Conservation (phyloP, 768 basidiomycete genomes). For the Tubosaeta brunneosetosa region DNA sequence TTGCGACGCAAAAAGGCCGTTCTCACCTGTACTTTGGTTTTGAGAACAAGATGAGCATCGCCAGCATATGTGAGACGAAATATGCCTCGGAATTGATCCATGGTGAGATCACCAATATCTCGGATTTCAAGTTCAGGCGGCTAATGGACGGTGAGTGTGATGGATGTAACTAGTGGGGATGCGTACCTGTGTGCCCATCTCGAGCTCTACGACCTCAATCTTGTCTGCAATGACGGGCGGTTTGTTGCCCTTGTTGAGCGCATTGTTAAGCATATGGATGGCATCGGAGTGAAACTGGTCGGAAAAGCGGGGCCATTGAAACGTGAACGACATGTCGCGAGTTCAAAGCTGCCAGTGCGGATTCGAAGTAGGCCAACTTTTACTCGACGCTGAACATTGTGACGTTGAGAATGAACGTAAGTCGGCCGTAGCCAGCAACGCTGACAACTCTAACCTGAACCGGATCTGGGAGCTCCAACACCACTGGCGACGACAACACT, state of each 20-base stretch:
- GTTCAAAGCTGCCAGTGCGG: neutral
- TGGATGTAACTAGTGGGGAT: neutral
- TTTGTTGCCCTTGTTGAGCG: slow-evolving; percentile 95
- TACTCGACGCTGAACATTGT: slow-evolving; percentile 16
- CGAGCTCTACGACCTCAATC: slow-evolving; percentile 97
- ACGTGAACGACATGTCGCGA: slow-evolving; percentile 73
- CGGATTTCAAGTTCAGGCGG: slow-evolving; percentile 96
- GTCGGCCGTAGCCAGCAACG: neutral
- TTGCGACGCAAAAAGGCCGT: neutral
- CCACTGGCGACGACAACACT: slow-evolving; percentile 12
- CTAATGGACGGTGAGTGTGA: slow-evolving; percentile 37
- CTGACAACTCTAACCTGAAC: neutral
- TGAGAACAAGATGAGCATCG: slow-evolving; percentile 81
- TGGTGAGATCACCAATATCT: slow-evolving; percentile 94
- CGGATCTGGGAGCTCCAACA: neutral
- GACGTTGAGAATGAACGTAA: slow-evolving; percentile 16
- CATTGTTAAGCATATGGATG: slow-evolving; percentile 93
- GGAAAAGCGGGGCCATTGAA: slow-evolving; percentile 96
- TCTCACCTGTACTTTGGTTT: slow-evolving; percentile 88
- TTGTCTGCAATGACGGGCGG: slow-evolving; percentile 96
- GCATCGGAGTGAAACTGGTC: slow-evolving; percentile 96
- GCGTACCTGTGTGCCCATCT: slow-evolving; percentile 93
- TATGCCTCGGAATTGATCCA: slow-evolving; percentile 94
- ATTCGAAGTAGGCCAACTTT: neutral
- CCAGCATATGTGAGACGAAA: slow-evolving; percentile 93